Conservation (phyloP, 1,139 yeast species). For the Magnusiomyces ingens region DNA sequence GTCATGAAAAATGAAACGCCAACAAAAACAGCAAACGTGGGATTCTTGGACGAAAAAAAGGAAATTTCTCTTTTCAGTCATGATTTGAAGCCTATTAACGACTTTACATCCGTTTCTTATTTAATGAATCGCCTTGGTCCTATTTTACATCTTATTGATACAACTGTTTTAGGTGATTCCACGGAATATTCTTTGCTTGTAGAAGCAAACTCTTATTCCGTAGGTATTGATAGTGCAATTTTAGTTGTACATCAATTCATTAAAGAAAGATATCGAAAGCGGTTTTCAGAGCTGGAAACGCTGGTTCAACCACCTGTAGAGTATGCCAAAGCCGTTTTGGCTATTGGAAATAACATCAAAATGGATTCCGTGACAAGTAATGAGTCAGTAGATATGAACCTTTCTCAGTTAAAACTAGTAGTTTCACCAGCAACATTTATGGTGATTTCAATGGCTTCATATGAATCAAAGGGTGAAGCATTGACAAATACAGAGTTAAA, state of each 20-base stretch:
- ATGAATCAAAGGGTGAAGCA: slow-evolving; percentile 36
- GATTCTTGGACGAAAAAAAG: slow-evolving; percentile 20
- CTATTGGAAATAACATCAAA: slow-evolving; percentile 46
- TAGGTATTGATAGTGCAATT: slow-evolving; percentile 53
- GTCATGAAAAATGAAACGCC: background rate
- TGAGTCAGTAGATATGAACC: slow-evolving; percentile 20
- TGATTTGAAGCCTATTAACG: slow-evolving; percentile 18
- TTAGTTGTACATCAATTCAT: slow-evolving; percentile 44
- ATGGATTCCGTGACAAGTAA: background rate
- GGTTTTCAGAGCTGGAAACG: slow-evolving; percentile 67
- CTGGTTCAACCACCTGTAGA: slow-evolving; percentile 59
- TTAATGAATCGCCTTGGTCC: slow-evolving; percentile 27
- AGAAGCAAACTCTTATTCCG: slow-evolving; percentile 50
- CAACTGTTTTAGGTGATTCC: slow-evolving; percentile 32
- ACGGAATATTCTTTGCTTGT: slow-evolving; percentile 48
- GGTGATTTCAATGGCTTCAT: slow-evolving; percentile 68
- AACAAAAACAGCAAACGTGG: slow-evolving; percentile 4
- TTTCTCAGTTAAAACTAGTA: slow-evolving; percentile 35
- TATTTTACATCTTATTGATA: slow-evolving; percentile 24
- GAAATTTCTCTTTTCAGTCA: slow-evolving; percentile 18
- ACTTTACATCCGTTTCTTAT: slow-evolving; percentile 20
- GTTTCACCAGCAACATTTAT: slow-evolving; percentile 59
- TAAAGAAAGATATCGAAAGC: slow-evolving; percentile 47
- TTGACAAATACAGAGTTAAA: slow-evolving; percentile 38
- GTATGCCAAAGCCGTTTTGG: slow-evolving; percentile 49